These are phyloP conservation scores for Fusarium chuoi DNA, from an alignment of 2,329 filamentous ascomycete species.

Conservation along the genomic window DNA sequence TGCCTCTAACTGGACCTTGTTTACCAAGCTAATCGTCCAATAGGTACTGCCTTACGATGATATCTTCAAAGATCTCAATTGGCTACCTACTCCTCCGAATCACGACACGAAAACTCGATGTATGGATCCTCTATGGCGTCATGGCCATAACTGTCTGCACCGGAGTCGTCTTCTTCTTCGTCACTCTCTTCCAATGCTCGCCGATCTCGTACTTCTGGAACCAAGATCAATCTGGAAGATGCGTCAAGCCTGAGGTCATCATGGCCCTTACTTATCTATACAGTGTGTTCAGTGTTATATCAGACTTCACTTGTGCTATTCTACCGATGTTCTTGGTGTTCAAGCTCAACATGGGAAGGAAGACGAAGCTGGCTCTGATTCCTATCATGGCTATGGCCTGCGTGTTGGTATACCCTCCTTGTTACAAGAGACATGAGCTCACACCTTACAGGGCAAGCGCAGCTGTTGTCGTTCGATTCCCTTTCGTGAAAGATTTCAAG, in stretches of 20 bases:
- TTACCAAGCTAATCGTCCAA: neutral
- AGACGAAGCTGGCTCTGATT: constrained; percentile 62
- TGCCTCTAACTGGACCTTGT: too few species aligned
- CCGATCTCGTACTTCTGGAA: constrained; percentile 56
- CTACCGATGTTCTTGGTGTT: constrained; percentile 65
- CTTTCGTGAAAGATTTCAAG: constrained; percentile 51
- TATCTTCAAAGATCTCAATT: constrained; percentile 55
- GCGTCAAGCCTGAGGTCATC: constrained; percentile 56
- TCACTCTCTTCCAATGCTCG: constrained; percentile 53
- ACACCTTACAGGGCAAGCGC: constrained; percentile 53
- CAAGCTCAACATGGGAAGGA: constrained; percentile 63
- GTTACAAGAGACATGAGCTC: constrained; percentile 4
- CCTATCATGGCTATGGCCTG: constrained; percentile 67
- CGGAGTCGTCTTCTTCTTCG: constrained; percentile 54
- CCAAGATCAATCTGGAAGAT: constrained; percentile 47
- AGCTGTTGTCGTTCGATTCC: constrained; percentile 55
- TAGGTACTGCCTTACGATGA: constrained; percentile 50
- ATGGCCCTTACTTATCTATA: constrained; percentile 64
- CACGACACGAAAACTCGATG: constrained; percentile 48
- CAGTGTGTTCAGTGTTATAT: constrained; percentile 59
- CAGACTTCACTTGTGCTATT: constrained; percentile 63
- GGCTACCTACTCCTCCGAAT: constrained; percentile 56
- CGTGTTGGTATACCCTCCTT: constrained; percentile 47
- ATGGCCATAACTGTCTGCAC: constrained; percentile 50
- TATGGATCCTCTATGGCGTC: constrained; percentile 51